Percentiles rank a stretch among this genome's conserved stretches.
phyloP scores from a whole-genome alignment of 1,139 yeast genomes.

The Yamadazyma mexicana region DNA sequence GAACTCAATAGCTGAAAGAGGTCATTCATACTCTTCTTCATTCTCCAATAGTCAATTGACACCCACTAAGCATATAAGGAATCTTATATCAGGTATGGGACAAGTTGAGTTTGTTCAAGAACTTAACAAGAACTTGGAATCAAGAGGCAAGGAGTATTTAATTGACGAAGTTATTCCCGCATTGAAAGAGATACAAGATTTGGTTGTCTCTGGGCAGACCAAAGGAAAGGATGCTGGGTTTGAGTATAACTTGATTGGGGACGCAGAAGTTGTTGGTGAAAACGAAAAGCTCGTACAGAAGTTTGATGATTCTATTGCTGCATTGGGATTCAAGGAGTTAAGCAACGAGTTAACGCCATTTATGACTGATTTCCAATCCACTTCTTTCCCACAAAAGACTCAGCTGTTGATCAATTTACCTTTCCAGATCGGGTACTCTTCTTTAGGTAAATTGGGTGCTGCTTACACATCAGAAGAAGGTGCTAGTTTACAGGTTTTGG shows the following conservation, averaged over 20 bases:
- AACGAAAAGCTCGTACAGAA: conserved; percentile 42
- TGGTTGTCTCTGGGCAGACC: conserved; percentile 34
- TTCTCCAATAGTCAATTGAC: conserved; percentile 68
- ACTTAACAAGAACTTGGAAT: conserved; percentile 52
- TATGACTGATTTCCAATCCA: conserved; percentile 10
- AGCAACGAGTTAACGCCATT: conserved; percentile 13
- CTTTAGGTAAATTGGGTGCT: conserved; percentile 68
- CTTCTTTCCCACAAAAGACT: conserved; percentile 11
- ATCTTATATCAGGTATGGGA: conserved; percentile 67
- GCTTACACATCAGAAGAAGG: conserved; percentile 72
- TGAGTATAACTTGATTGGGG: conserved; percentile 63
- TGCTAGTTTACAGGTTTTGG: conserved; percentile 78
- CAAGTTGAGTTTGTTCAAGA: conserved; percentile 72
- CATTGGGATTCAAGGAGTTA: conserved; percentile 4
- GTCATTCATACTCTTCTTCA: conserved; percentile 80
- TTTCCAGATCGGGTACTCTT: conserved; percentile 84
- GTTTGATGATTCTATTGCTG: conserved; percentile 27
- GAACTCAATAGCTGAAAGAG: conserved; percentile 78
- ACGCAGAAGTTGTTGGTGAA: conserved; percentile 35
- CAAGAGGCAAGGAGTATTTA: conserved; percentile 51
- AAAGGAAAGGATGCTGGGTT: conserved; percentile 25
- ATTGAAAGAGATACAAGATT: conserved; percentile 53
- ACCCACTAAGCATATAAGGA: conserved; percentile 59
- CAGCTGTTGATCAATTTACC: conserved; percentile 68
- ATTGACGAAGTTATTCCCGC: conserved; percentile 61